Evolutionary conservation across 1,284 basidiomycete genomes (phyloP), one percentile per base, ranked within the genome.

Genomic region (Apiotrichum porosum): DNA sequence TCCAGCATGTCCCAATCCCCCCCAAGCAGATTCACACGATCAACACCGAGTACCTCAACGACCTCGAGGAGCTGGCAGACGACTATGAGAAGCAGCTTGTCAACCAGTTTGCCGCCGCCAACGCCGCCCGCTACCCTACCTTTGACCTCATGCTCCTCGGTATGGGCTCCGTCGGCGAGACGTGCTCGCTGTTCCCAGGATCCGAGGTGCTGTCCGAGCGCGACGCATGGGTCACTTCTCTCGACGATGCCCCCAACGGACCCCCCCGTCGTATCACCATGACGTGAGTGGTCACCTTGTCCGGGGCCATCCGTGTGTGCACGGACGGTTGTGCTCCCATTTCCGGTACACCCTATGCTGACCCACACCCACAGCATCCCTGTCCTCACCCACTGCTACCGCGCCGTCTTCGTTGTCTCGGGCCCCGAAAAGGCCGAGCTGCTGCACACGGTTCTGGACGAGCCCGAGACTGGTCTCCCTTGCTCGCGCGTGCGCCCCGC

Each of bases 101-200:
- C 58, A 78, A 73, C 51, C 87, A 89, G 65, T 98, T 98, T 69
- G 90, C 89, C 1, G 83, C 85, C 63, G 86, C 83, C 65, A 88
- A 94, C 69, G 80, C 89, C 3, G 91, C 91, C 12, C 84, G 90
- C 52, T 97, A 94, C 79, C 92, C 92, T 52, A 79, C 92, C 37
- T 95, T 97, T 70, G 92, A 97, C 71, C 82, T 97, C 63, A 86
- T 95, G 74, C 81, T 97, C 37, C 83, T 97, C 44, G 92, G 92
- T 43, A 84, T 91, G 80, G 92, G 92, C 18, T 85, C 87, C 6
- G 94, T 97, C 68, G 94, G 94, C 19, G 95, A 98, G 78, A 97
- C 93, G 21, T 91, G 86, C 59, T 92, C 88, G 13, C 83, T 98
- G 56, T 98, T 98, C 81, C 92, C 94, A 15, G 86, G 81, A 5